These are phyloP conservation scores for Candida boleticola DNA, from an alignment of 805 yeast species.

Conservation along the genomic window DNA sequence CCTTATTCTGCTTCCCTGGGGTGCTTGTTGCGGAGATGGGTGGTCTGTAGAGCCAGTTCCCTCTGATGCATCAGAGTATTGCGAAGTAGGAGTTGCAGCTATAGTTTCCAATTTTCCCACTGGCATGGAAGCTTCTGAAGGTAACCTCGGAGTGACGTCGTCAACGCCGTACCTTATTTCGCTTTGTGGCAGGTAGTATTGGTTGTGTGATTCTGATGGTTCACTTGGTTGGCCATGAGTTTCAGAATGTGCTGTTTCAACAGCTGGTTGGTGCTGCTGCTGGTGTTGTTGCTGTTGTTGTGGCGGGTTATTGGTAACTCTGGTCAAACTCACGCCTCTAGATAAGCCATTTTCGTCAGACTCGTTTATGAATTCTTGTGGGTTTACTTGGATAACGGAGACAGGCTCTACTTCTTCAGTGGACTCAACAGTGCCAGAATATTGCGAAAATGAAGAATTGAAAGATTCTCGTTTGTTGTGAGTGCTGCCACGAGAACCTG, in stretches of 20 bases:
- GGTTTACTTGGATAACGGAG: conserved; percentile 17
- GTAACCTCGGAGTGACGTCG: not conserved
- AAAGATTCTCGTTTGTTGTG: conserved; percentile 15
- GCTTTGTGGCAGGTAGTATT: no score
- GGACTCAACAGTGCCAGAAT: conserved; percentile 17
- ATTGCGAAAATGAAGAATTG: conserved; percentile 19
- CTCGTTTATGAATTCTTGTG: not conserved
- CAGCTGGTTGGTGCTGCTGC: not conserved
- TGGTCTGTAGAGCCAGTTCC: not conserved
- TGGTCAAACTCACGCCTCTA: conserved; percentile 3
- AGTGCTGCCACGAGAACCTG: not conserved
- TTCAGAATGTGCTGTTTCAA: no score
- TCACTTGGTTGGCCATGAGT: not conserved
- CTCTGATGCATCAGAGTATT: conserved; percentile 1
- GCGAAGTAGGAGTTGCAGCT: conserved; percentile 3
- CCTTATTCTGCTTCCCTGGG: not conserved
- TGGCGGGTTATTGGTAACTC: not conserved
- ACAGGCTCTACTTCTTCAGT: conserved; percentile 20
- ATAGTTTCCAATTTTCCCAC: conserved; percentile 3
- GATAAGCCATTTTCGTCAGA: not conserved
- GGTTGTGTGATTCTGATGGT: not conserved
- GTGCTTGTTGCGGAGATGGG: not conserved
- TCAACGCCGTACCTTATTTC: not conserved
- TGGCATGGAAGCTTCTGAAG: conserved; percentile 1
- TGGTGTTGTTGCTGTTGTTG: not conserved